phyloP scores from a whole-genome alignment of 768 basidiomycete genomes.

The Tricholoma bakamatsutake region DNA sequence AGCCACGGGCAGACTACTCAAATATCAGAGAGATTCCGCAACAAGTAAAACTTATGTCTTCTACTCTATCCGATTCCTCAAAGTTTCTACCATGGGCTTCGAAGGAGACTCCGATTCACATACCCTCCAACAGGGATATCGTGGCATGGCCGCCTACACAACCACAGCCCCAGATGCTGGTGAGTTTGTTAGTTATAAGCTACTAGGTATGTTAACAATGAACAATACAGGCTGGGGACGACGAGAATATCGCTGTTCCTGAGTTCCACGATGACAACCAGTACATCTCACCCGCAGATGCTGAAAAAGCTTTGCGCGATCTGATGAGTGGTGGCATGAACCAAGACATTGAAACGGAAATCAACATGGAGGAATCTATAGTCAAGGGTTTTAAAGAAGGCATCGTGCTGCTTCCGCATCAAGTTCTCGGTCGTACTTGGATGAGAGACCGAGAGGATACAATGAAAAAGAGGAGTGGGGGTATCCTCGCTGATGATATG shows the following conservation, averaged over 20 bases:
- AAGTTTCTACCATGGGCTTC: conserved; percentile 11
- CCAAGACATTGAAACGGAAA: conserved; percentile 48
- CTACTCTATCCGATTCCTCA: neutral
- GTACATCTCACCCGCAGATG: conserved; percentile 43
- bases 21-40: conserved; percentile 9
- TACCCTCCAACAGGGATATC: conserved; percentile 30
- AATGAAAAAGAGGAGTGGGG: conserved; percentile 68
- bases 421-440: conserved; percentile 81
- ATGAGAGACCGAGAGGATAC: conserved; percentile 75
- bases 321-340: conserved; percentile 65
- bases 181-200: neutral
- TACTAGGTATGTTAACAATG: neutral
- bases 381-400: conserved; percentile 75
- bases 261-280: conserved; percentile 22
- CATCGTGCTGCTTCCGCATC: conserved; percentile 77
- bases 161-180: neutral
- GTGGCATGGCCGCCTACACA: conserved; percentile 8
- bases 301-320: conserved; percentile 74
- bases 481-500: conserved; percentile 91
- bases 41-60: conserved; percentile 1
- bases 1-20: conserved; percentile 4
- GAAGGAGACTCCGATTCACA: conserved; percentile 23
- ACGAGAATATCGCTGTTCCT: conserved; percentile 26
- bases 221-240: conserved; percentile 16
- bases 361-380: conserved; percentile 60